Evolutionary conservation across 2,329 filamentous ascomycete genomes (phyloP), one percentile per base, ranked within the genome.

Genomic region (Fusarium buharicum): DNA sequence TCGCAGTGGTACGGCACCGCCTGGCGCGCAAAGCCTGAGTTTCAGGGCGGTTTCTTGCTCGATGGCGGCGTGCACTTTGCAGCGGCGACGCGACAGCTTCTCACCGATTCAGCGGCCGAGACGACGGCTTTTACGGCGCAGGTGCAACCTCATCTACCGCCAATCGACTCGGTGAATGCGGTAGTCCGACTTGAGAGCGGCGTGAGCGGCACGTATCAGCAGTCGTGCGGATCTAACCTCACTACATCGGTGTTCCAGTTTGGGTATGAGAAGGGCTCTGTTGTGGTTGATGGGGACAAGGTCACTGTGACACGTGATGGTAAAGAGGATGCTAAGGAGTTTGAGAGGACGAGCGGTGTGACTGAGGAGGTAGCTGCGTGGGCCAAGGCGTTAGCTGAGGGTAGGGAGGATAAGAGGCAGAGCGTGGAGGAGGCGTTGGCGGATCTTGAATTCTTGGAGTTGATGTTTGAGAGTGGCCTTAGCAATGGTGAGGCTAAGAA

Each of bases 21-120:
- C 22, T 85, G 90, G 91, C 86, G 91, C 50, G 89, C 88, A 73
- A 82, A 77, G 51, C 90, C 90, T 1, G 80, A 84, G 48, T 85
- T 91, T 71, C 90, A 92, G 74, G 91, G 90, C 50, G 90, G 91
- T 0, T 93, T 92, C 72, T 73, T 93, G 50, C 83, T 93, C 3
- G 90, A 93, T 70, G 89, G 86, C 13, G 90, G 91, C 38, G 89
- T 93, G 22, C 91, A 93, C 74, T 88, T 85, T 58, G 79, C 87
- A 7, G 90, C 90, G 8, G 86, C 77, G 0, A 80, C 88, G 45
- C 79, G 90, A 14, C 73, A 84, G 28, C 71, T 93, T 37, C 76
- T 92, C 24, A 44, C 33, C 4, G 77, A 78, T 14, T 73, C 82
- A 41, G 61, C 84, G 24, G 74, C 76, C 12, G 77, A 75, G 30